Evolutionary conservation across 345 rosid species (phyloP).

Genomic region (Eucalyptus marginata): DNA sequence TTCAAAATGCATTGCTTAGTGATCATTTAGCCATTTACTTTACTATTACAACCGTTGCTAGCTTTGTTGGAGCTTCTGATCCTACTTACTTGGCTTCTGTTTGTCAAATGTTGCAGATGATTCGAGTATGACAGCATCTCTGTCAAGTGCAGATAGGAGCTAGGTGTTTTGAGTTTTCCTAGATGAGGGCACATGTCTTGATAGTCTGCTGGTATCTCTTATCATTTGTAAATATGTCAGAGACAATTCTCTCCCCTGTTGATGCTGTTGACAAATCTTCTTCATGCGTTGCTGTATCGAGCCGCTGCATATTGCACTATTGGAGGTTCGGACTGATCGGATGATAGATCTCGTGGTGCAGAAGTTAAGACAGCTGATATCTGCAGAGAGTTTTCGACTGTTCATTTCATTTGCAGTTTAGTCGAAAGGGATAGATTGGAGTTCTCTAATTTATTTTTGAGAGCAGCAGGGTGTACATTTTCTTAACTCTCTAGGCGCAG

Average conservation of each 20-base stretch:
- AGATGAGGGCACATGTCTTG: neutral
- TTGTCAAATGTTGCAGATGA: neutral
- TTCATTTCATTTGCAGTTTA: neutral
- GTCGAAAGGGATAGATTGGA: neutral
- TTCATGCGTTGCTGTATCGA: neutral
- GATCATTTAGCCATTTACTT: neutral
- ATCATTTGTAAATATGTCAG: neutral
- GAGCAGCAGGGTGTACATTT: neutral
- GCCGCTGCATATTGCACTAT: neutral
- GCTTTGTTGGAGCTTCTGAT: neutral
- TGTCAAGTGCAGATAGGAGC: neutral
- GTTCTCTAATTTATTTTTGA: neutral
- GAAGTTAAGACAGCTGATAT: neutral
- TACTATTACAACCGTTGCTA: neutral
- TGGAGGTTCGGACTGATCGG: neutral
- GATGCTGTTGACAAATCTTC: neutral
- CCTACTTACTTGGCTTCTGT: neutral
- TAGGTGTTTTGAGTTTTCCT: neutral
- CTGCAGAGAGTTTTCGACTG: neutral
- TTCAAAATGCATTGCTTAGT: neutral
- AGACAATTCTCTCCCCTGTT: neutral
- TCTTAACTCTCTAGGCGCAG: neutral
- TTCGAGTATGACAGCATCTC: neutral
- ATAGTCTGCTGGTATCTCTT: neutral
- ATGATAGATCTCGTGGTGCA: neutral